Base-by-base conservation (phyloP, 352 stramenopile species). In the Pythium utonaiense region DNA sequence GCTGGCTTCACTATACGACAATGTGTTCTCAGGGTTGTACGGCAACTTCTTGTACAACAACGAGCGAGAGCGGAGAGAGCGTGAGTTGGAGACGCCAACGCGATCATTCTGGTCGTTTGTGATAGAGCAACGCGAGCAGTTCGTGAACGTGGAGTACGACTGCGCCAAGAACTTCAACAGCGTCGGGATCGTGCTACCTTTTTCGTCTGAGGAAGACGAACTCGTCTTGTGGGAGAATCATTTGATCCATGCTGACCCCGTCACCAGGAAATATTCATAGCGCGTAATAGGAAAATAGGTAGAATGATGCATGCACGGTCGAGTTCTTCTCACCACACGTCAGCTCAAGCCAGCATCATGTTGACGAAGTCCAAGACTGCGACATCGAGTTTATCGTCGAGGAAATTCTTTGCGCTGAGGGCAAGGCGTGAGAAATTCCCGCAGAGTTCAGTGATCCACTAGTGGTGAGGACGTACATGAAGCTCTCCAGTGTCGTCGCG, bases 21-120 rank as follows among this genome's bases (percentile, higher is more conserved):
- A 98, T 60, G 80, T 99, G 10, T 99, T 98, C 67, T 98, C 89
- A 5, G 97, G 96, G 42, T 77, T 97, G 27, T 99, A 99, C 75
- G 97, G 96, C 8, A 99, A 90, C 24, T 97, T 99, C 59, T 73
- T 99, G 41, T 99, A 97, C 73, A 97, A 99, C 77, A 98, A 86
- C 44, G 96, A 98, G 59, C 84, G 81, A 1, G 83, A 96, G 60
- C 74, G 81, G 34, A 83, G 73, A 42, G 70, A 87, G 61, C 71
- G 83, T 44, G 86, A 95, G 57, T 56, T 71, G 12, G 73, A 75
- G 7, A 59, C 66, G 9, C 75, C 86, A 9, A 95, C 86, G 10
- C 71, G 70, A 41, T 93, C 84, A 19, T 53, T 95, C 28, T 95
- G 86, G 86, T 82, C 73, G 50, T 67, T 73, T 25, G 53, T 95